phyloP scores from a whole-genome alignment of 108 stramenopile genomes.

The Cyclotella atomus region DNA sequence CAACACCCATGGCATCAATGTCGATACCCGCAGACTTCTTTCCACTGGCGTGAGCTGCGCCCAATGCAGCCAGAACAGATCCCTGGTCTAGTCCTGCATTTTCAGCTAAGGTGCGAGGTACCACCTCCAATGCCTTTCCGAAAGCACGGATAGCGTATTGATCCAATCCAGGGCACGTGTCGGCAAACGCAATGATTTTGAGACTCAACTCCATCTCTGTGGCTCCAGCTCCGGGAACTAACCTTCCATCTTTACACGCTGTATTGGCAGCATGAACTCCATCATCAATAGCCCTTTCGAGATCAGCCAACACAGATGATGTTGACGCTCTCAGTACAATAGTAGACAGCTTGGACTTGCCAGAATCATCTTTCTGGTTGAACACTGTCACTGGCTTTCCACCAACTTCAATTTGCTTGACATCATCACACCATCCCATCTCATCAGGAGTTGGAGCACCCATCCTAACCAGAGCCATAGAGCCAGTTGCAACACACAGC shows the following conservation, averaged over 20 bases:
- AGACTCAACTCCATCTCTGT: constrained; percentile 93
- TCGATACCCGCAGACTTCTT: constrained; percentile 85
- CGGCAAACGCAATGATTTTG: constrained; percentile 80
- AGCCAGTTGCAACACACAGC: constrained; percentile 91
- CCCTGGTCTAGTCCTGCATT: constrained; percentile 95
- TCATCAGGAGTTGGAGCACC: constrained; percentile 97
- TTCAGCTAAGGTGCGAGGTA: constrained; percentile 95
- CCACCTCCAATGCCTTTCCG: constrained; percentile 96
- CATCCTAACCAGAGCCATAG: constrained; percentile 95
- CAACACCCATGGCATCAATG: constrained; percentile 65
- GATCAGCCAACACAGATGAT: constrained; percentile 89
- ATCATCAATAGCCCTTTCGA: constrained; percentile 98
- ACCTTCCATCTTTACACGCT: constrained; percentile 88
- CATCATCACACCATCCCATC: constrained; percentile 85
- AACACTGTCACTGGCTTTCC: constrained; percentile 94
- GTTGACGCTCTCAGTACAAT: constrained; percentile 96
- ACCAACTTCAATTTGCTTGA: constrained; percentile 88
- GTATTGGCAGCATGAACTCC: constrained; percentile 91
- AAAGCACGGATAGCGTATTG: constrained; percentile 98
- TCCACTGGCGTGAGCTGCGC: constrained; percentile 91
- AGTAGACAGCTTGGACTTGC: constrained; percentile 86
- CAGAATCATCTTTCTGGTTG: constrained; percentile 69
- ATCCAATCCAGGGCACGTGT: constrained; percentile 94
- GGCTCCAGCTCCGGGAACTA: constrained; percentile 96
- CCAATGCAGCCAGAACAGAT: constrained; percentile 80